Conservation (phyloP, 2,329 filamentous ascomycete species). For the Coniochaeta pulveracea region DNA sequence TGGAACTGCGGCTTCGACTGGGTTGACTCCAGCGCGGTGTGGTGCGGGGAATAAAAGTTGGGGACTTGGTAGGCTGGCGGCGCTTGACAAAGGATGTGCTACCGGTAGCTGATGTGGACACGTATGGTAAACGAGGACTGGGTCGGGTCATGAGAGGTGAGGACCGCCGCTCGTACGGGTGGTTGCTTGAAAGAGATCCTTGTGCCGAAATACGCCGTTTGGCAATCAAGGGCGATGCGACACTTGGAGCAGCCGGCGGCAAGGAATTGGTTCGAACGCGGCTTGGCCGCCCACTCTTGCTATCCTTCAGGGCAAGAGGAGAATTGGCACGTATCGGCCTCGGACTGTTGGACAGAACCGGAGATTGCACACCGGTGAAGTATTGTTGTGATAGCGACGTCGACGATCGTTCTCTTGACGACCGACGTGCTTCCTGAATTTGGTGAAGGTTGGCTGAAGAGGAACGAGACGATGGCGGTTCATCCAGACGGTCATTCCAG, state of each 20-base stretch:
- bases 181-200: constrained; percentile 17
- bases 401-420: constrained; percentile 23
- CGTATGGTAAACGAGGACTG: constrained; percentile 23
- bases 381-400: constrained; percentile 29
- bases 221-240: constrained; percentile 26
- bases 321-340: constrained; percentile 26
- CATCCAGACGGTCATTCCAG: constrained; percentile 55
- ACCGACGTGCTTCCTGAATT: constrained; percentile 22
- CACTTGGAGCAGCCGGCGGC: constrained; percentile 24
- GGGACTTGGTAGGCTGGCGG: constrained; percentile 46
- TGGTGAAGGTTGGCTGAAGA: constrained; percentile 30
- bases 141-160: constrained; percentile 22
- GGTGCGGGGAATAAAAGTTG: constrained; percentile 35
- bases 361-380: constrained; percentile 23
- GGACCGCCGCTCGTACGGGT: constrained; percentile 22
- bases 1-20: constrained; percentile 20
- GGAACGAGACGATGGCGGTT: constrained; percentile 30
- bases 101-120: constrained; percentile 21
- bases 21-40: constrained; percentile 43
- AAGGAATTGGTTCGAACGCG: constrained; percentile 42
- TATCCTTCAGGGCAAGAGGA: constrained; percentile 24
- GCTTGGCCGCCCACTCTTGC: constrained; percentile 31
- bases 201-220: constrained; percentile 36
- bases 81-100: constrained; percentile 12
- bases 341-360: constrained; percentile 22